Percentiles rank a stretch among this genome's conserved stretches.
phyloP scores from a whole-genome alignment of 306 rosid genomes.

The Ammopiptanthus mongolicus region DNA sequence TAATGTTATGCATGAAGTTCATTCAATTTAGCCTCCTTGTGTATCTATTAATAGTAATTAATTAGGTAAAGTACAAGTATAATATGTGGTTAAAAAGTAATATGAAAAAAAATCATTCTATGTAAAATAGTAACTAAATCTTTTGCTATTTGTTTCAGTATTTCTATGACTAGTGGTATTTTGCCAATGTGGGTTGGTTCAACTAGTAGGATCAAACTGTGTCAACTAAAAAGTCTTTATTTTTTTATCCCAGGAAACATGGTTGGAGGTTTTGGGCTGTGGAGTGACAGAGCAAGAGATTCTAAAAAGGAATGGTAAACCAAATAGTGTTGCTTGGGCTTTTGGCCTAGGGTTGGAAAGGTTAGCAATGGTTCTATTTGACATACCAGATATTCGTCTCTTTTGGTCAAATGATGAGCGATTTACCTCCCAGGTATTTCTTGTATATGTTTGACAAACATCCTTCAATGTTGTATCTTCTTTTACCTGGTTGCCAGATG shows the following conservation, averaged over 20 bases:
- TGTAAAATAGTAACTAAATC: too few relatives aligned
- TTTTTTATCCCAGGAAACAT: conserved; percentile 69
- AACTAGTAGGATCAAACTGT: too few relatives aligned
- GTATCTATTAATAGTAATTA: too few relatives aligned
- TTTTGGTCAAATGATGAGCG: conserved; percentile 94
- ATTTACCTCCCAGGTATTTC: conserved; percentile 87
- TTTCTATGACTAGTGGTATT: too few relatives aligned
- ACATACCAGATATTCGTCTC: conserved; percentile 92
- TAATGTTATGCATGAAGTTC: too few relatives aligned
- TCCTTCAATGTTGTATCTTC: background rate
- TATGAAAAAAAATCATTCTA: too few relatives aligned
- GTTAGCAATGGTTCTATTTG: conserved; percentile 97
- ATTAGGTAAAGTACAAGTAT: too few relatives aligned
- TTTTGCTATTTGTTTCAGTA: too few relatives aligned
- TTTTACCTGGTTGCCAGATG: conserved; percentile 1
- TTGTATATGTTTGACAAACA: conserved; percentile 15
- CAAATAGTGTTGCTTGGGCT: conserved; percentile 92
- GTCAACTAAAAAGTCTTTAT: too few relatives aligned
- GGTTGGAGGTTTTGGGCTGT: conserved; percentile 97
- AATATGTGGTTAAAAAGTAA: too few relatives aligned
- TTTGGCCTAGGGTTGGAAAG: conserved; percentile 97
- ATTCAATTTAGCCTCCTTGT: too few relatives aligned
- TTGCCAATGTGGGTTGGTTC: too few relatives aligned
- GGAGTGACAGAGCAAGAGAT: conserved; percentile 98
- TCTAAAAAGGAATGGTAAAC: conserved; percentile 68